Evolutionary conservation across 1,139 yeast species (phyloP), one percentile per base, ranked within the genome.

Genomic region (Candida sojae): DNA sequence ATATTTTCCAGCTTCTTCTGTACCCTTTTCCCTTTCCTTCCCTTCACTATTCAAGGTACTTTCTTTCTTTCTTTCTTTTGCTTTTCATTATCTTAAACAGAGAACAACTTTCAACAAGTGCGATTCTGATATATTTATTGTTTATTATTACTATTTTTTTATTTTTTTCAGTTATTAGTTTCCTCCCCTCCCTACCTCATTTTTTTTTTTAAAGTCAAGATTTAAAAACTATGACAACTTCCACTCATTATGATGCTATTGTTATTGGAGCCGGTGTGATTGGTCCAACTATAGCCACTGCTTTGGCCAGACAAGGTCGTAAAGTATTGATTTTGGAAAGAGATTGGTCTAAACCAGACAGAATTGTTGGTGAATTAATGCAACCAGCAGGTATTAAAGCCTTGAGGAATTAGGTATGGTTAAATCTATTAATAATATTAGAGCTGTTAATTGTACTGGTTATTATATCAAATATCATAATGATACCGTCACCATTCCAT

Each of bases 321-420:
- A 76, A 78, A 46, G 93, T 87, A 17, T 66, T 87, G 48, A 82
- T 87, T 37, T 71, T 86, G 29, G 99, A 93, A 66, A 79, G 98
- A 55, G 97, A 90, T 63, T 87, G 97, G 88, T 67, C 82, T 26
- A 88, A 83, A 64, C 99, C 99, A 1, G 97, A 93, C 66, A 80
- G 99, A 57, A 93, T 93, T 50, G 99, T 93, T 36, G 99, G 99
- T 39, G 99, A 93, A 66, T 77, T 93, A 60, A 78, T 93, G 78
- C 99, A 93, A 67, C 99, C 99, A 4, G 93, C 91, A 28, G 99
- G 99, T 11, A 73, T 92, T 34, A 82, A 86, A 62, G 95, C 97
- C 0, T 74, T 93, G 51, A 75, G 79, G 85, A 88, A 56, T 73
- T 93, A 32, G 98, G 97, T 4, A 83, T 93, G 88, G 79, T 80